phyloP scores from a whole-genome alignment of 768 basidiomycete genomes.

The Termitomyces bulborhizus region DNA sequence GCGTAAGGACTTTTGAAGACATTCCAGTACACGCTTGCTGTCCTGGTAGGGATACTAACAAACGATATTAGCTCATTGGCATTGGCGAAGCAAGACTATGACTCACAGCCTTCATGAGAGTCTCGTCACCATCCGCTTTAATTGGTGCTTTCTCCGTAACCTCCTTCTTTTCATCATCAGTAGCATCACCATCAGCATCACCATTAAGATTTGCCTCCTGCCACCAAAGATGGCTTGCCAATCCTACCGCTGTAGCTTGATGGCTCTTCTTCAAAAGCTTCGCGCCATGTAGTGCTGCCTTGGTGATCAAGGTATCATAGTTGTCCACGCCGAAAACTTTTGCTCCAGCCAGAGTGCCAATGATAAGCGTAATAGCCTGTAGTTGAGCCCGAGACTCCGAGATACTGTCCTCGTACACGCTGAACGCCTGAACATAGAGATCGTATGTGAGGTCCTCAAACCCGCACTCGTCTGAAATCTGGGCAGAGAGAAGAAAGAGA shows the following conservation, averaged over 20 bases:
- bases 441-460: constrained; percentile 97
- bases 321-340: constrained; percentile 92
- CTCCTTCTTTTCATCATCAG: constrained; percentile 25
- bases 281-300: constrained; percentile 96
- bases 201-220: constrained; percentile 54
- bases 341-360: constrained; percentile 83
- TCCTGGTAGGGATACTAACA: constrained; percentile 80
- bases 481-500: constrained; percentile 91
- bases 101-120: constrained; percentile 50
- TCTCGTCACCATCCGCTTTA: constrained; percentile 38
- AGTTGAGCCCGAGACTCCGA: constrained; percentile 94
- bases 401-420: constrained; percentile 96
- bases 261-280: constrained; percentile 98
- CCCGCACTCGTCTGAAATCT: constrained; percentile 90
- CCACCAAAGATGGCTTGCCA: constrained; percentile 99
- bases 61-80: not conserved
- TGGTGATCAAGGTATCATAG: constrained; percentile 96
- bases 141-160: constrained; percentile 29
- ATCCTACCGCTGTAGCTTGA: constrained; percentile 89
- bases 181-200: constrained; percentile 31
- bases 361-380: constrained; percentile 95
- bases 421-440: constrained; percentile 96
- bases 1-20: constrained; percentile 91
- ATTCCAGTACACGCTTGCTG: constrained; percentile 96
- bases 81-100: not conserved